Conservation (phyloP, 441 rosid genomes). For the Adansonia rubrostipa region DNA sequence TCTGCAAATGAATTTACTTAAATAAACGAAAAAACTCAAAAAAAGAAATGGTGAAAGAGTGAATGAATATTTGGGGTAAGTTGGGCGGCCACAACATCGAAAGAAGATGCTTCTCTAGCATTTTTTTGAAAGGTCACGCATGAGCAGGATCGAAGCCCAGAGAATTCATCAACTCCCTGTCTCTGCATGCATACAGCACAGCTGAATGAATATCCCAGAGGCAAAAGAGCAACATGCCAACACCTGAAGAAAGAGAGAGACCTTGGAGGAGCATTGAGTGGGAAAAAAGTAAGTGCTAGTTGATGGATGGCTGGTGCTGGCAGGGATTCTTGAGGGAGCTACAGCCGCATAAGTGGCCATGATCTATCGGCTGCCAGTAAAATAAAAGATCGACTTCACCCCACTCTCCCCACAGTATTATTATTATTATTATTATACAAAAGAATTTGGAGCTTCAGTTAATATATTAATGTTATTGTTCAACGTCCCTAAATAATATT, state of each 20-base stretch:
- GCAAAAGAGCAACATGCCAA: not conserved
- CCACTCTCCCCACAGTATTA: not conserved
- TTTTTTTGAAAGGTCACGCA: slow-evolving; percentile 44
- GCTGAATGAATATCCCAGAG: not conserved
- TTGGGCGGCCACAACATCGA: slow-evolving; percentile 72
- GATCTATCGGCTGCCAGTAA: slow-evolving; percentile 41
- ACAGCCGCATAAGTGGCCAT: slow-evolving; percentile 95
- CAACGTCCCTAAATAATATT: not conserved
- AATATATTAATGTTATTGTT: not conserved
- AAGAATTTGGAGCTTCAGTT: slow-evolving; percentile 14
- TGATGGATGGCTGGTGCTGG: slow-evolving; percentile 63
- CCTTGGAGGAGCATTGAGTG: slow-evolving; percentile 77
- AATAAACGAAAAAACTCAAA: not conserved
- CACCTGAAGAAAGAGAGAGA: slow-evolving; percentile 24
- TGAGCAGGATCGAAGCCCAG: slow-evolving; percentile 71
- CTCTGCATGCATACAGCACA: slow-evolving; percentile 49
- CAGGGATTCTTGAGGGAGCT: slow-evolving; percentile 77
- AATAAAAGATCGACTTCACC: slow-evolving; percentile 10
- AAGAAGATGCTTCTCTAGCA: slow-evolving; percentile 61
- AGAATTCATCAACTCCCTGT: slow-evolving; percentile 73
- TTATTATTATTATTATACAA: slow-evolving; percentile 32
- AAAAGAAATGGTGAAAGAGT: not conserved
- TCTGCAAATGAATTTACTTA: not conserved
- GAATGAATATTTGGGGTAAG: slow-evolving; percentile 63
- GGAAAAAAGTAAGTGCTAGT: slow-evolving; percentile 65